Evolutionary conservation across 768 basidiomycete genomes (phyloP), one percentile per base, ranked within the genome.

Genomic region (Boletus patriciae): DNA sequence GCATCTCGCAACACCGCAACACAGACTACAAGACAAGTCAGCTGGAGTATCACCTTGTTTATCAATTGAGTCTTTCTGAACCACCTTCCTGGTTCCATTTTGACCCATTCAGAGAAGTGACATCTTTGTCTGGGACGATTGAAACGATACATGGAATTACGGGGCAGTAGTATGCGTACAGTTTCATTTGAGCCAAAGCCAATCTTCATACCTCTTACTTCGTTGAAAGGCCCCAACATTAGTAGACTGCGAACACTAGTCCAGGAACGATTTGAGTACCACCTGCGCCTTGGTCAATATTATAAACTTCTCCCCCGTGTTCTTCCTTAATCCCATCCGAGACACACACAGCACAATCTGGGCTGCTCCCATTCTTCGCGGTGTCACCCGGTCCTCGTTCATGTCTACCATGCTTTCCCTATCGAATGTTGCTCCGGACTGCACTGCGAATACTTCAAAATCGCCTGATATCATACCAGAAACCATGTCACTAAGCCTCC

Each of bases 401-500:
- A 19, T 36, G 25, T 36, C 52, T 15, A 15, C n/a, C 43, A 53
- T 53, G 15, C 16, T 27, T 13, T 6, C 23, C 44, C 25, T 3
- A 21, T 46, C 25, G 16, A 53, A 53, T 7, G n/a, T 11, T 1
- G 8, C 25, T 16, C 52, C 52, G 2, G 52, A 15, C n/a, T 15
- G 44, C 6, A 38, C 27, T 1, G 13, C 9, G 27, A 53, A 46
- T 6, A 38, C 23, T 21, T 45, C 34, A 12, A 46, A 53, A 38
- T 53, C 36, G 4, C 44, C 52, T 0, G 52, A 53, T 45, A 46
- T 46, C 52, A 53, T 53, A 36, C 9, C 52, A 38, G 52, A 45
- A 16, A 38, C 13, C 34, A 46, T 53, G n/a, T 21, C 15, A 21
- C 18, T 9, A 4, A 53, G 19, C 10, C 2, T 46, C 34, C 44